These are phyloP conservation scores for Macrotyloma uniflorum DNA, from an alignment of 306 rosid species.

Conservation along the genomic window DNA sequence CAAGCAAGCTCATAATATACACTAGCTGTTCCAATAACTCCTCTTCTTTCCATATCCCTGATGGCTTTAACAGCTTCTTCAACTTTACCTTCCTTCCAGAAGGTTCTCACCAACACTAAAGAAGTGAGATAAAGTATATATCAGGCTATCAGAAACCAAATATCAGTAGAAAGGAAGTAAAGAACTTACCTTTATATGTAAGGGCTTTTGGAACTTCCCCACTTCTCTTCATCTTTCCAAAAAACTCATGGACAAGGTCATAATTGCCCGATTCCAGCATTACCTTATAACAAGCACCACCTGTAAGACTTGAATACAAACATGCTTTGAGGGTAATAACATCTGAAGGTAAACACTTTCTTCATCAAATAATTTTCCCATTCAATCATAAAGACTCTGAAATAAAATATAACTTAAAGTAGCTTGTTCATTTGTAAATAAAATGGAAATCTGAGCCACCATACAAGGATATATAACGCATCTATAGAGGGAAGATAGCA, in stretches of 20 bases:
- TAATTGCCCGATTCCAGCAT: constrained; percentile 86
- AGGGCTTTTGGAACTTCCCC: constrained; percentile 77
- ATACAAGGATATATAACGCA: constrained; percentile 6
- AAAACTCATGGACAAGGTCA: constrained; percentile 73
- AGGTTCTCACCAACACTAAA: constrained; percentile 80
- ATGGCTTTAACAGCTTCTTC: constrained; percentile 78
- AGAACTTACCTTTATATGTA: constrained; percentile 74
- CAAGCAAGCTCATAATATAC: constrained; percentile 88
- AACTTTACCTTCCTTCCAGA: constrained; percentile 82
- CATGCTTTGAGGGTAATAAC: constrained; percentile 44
- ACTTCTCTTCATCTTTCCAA: constrained; percentile 71
- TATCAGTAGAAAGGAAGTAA: constrained; percentile 38
- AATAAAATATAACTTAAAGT: constrained; percentile 23
- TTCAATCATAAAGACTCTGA: constrained; percentile 27
- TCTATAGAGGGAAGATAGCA: constrained; percentile 6
- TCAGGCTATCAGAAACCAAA: constrained; percentile 33
- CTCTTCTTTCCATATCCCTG: constrained; percentile 86
- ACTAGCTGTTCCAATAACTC: constrained; percentile 73
- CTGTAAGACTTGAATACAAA: constrained; percentile 52
- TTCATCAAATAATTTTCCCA: constrained; percentile 26
- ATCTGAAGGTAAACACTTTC: constrained; percentile 31
- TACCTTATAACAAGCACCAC: constrained; percentile 72
- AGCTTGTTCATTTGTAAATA: constrained; percentile 9
- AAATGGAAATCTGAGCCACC: constrained; percentile 28
- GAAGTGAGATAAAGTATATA: constrained; percentile 30